A percentile compares a stretch with the other conserved stretches of the same genome.
Conservation (phyloP, 163 green algal genomes). For the Scenedesmus sp. region DNA sequence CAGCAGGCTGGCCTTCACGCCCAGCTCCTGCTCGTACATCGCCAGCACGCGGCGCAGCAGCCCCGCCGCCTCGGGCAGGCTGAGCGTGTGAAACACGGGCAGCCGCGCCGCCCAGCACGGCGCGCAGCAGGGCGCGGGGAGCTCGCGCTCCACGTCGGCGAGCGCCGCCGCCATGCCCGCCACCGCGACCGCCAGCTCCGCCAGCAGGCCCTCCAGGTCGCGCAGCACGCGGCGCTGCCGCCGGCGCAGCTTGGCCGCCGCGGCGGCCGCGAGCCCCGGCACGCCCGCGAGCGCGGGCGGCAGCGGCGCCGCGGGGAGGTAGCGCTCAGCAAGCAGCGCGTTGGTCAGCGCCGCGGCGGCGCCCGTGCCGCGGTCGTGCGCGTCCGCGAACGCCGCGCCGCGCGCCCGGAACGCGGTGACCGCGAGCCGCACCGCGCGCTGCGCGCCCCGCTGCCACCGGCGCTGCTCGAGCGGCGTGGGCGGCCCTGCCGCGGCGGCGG, state of each 20-base stretch:
- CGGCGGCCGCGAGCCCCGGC: slow-evolving; percentile 13
- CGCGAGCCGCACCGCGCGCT: slow-evolving; percentile 25
- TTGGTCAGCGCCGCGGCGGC: slow-evolving; percentile 28
- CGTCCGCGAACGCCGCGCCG: neutral
- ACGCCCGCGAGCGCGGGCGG: slow-evolving; percentile 9
- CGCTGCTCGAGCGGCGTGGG: slow-evolving; percentile 30
- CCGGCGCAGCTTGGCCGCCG: slow-evolving; percentile 21
- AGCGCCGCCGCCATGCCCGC: neutral
- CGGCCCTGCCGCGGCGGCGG: too few species aligned
- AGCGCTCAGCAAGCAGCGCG: slow-evolving; percentile 15
- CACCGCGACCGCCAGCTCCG: neutral
- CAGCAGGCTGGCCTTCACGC: slow-evolving; percentile 9
- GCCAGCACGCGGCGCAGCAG: slow-evolving; percentile 22
- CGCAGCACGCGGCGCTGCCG: slow-evolving; percentile 30
- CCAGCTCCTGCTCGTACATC: slow-evolving; percentile 33
- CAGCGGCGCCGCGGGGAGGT: slow-evolving; percentile 14
- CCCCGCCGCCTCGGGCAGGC: neutral
- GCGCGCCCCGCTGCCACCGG: slow-evolving; percentile 20
- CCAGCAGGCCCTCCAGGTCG: slow-evolving; percentile 7
- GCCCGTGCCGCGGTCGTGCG: neutral
- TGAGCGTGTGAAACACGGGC: slow-evolving; percentile 20
- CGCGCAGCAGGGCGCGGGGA: neutral
- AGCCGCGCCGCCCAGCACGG: neutral
- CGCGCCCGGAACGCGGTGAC: slow-evolving; percentile 29
- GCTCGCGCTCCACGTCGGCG: too few species aligned